A percentile compares a stretch with the other conserved stretches of the same genome.
These are phyloP conservation scores for Davidsoniella neocaledoniae DNA, from an alignment of 2,329 filamentous ascomycete species.

Conservation along the genomic window DNA sequence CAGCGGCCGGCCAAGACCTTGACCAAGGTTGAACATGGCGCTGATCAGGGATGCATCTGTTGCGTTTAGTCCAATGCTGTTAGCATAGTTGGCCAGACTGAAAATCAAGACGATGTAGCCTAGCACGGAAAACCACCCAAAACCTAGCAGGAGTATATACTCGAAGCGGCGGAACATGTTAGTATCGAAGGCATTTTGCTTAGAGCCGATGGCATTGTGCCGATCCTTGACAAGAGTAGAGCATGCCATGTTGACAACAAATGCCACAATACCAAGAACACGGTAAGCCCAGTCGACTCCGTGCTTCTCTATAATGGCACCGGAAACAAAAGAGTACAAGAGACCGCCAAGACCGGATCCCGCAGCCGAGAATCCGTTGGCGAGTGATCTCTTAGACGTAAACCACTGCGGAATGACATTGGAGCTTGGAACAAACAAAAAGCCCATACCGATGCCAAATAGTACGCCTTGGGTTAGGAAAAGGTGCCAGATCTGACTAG, in stretches of 20 bases:
- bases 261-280: slow-evolving; percentile 45
- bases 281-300: slow-evolving; percentile 51
- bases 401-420: slow-evolving; percentile 63
- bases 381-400: slow-evolving; percentile 46
- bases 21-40: slow-evolving; percentile 54
- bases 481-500: slow-evolving; percentile 54
- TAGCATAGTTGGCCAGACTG: slow-evolving; percentile 56
- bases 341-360: slow-evolving; percentile 63
- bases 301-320: slow-evolving; percentile 49
- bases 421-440: slow-evolving; percentile 54
- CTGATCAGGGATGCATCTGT: slow-evolving; percentile 53
- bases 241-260: slow-evolving; percentile 46
- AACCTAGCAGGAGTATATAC: slow-evolving; percentile 48
- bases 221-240: slow-evolving; percentile 50
- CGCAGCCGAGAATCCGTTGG: slow-evolving; percentile 50
- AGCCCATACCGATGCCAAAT: slow-evolving; percentile 66
- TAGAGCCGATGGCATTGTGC: slow-evolving; percentile 52
- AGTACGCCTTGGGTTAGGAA: slow-evolving; percentile 58
- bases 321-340: slow-evolving; percentile 48
- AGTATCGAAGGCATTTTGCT: slow-evolving; percentile 49
- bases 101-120: slow-evolving; percentile 66
- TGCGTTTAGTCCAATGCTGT: slow-evolving; percentile 47
- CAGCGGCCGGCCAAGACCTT: slow-evolving; percentile 50
- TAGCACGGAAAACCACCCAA: slow-evolving; percentile 55
- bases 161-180: slow-evolving; percentile 42